Conservation (phyloP, 139 green algal species). For the Picochlorum costavermella region DNA sequence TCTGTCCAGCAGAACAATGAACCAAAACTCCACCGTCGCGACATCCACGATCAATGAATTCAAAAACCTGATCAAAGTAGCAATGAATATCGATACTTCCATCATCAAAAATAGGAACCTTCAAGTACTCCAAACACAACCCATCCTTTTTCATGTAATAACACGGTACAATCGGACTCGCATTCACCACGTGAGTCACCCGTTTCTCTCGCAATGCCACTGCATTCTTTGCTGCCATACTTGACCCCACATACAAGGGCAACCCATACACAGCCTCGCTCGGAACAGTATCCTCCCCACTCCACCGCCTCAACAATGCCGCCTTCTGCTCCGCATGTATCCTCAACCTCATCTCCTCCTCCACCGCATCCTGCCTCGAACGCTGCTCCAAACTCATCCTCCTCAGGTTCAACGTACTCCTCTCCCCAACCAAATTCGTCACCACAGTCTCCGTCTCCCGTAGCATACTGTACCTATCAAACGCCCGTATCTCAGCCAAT, state of each 20-base stretch:
- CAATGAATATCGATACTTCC: slow-evolving; percentile 57
- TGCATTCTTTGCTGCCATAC: slow-evolving; percentile 39
- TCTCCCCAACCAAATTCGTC: slow-evolving; percentile 1
- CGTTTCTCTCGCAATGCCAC: slow-evolving; percentile 31
- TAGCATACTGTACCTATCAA: slow-evolving; percentile 2
- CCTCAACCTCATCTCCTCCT: slow-evolving; percentile 10
- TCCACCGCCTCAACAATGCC: slow-evolving; percentile 10
- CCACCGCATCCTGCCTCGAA: background rate
- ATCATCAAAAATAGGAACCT: slow-evolving; percentile 57
- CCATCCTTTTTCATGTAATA: slow-evolving; percentile 22
- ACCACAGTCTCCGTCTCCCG: background rate
- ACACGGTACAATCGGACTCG: slow-evolving; percentile 41
- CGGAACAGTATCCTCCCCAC: slow-evolving; percentile 15
- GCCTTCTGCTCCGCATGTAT: slow-evolving; percentile 17
- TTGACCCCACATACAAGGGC: slow-evolving; percentile 24
- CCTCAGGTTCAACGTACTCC: background rate
- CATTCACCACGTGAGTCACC: slow-evolving; percentile 81
- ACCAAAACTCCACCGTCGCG: slow-evolving; percentile 58
- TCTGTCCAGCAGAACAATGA: slow-evolving; percentile 84
- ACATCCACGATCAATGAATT: slow-evolving; percentile 49
- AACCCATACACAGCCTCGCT: slow-evolving; percentile 22
- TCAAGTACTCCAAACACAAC: slow-evolving; percentile 35
- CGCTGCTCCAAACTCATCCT: background rate
- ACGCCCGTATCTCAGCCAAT: slow-evolving; percentile 10
- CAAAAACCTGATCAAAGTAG: slow-evolving; percentile 33